Percentiles rank a stretch among this genome's conserved stretches.
phyloP scores from a whole-genome alignment of 306 rosid species.

The Sophora flavescens region DNA sequence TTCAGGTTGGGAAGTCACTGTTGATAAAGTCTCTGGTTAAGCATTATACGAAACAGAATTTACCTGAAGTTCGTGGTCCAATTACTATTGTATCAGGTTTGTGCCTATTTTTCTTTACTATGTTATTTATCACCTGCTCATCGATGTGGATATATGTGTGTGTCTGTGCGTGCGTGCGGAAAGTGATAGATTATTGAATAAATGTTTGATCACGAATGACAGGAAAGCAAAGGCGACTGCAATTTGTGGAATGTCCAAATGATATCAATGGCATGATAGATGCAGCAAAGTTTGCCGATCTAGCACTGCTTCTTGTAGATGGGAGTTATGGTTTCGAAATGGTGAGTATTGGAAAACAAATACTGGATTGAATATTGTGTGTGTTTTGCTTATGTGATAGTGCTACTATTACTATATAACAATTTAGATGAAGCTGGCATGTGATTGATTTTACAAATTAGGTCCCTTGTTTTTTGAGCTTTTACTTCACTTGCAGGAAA shows the following conservation, averaged over 20 bases:
- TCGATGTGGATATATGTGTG: not conserved
- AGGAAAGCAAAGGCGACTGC: conserved; percentile 94
- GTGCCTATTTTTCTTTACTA: not conserved
- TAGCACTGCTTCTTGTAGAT: conserved; percentile 92
- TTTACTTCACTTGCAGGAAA: conserved; percentile 65
- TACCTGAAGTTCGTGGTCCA: conserved; percentile 89
- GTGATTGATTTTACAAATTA: not conserved
- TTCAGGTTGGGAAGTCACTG: conserved; percentile 93
- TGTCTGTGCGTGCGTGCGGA: not conserved
- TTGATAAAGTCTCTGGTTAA: conserved; percentile 79
- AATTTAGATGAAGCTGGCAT: not conserved
- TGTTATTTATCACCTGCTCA: not conserved
- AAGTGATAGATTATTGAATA: conserved; percentile 22
- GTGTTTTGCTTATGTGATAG: not conserved
- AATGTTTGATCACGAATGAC: conserved; percentile 39
- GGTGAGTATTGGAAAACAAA: conserved; percentile 61
- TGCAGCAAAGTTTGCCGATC: conserved; percentile 90
- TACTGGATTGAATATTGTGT: not conserved
- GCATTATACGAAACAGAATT: conserved; percentile 90
- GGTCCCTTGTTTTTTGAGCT: conserved; percentile 10
- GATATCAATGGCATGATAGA: conserved; percentile 97
- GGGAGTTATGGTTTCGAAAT: conserved; percentile 96
- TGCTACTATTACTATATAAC: conserved; percentile 6
- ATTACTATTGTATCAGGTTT: conserved; percentile 91
- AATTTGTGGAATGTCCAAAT: conserved; percentile 93